phyloP scores from a whole-genome alignment of 2,329 filamentous ascomycete genomes.

The Clonostachys sp. region DNA sequence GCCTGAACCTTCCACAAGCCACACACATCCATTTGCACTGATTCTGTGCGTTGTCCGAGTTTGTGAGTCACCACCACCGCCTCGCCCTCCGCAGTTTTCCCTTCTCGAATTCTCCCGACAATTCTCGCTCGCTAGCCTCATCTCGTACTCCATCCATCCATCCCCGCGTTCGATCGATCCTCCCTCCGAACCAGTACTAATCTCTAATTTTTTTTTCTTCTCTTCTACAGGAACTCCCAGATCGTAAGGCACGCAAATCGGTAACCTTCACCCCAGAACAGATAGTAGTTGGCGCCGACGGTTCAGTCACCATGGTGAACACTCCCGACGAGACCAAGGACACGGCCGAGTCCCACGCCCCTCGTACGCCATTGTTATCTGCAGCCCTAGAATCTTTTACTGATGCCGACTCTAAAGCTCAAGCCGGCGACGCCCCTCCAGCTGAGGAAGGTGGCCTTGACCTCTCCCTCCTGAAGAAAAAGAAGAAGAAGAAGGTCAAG shows the following conservation, averaged over 20 bases:
- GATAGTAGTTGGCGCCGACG: slow-evolving; percentile 84
- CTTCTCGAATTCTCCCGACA: background rate
- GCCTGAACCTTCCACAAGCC: slow-evolving; percentile 6
- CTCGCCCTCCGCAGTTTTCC: background rate
- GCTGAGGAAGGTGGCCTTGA: slow-evolving; percentile 49
- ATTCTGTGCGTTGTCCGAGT: background rate
- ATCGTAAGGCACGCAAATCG: slow-evolving; percentile 81
- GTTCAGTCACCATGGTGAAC: slow-evolving; percentile 73
- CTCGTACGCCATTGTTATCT: slow-evolving; percentile 58
- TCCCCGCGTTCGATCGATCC: background rate
- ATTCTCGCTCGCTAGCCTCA: slow-evolving; percentile 3
- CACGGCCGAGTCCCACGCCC: slow-evolving; percentile 74
- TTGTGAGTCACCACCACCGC: slow-evolving; percentile 2
- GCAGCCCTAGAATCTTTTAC: slow-evolving; percentile 51
- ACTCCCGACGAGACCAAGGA: slow-evolving; percentile 72
- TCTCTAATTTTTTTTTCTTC: slow-evolving; percentile 5
- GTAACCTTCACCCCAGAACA: slow-evolving; percentile 89
- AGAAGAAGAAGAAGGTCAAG: slow-evolving; percentile 57
- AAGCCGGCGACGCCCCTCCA: slow-evolving; percentile 38
- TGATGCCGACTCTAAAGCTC: slow-evolving; percentile 36
- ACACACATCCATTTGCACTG: background rate
- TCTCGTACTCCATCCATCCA: background rate
- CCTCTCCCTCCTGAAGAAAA: slow-evolving; percentile 77
- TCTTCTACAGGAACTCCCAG: slow-evolving; percentile 21
- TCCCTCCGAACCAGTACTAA: slow-evolving; percentile 1